Conservation (phyloP, 495 filamentous ascomycete species). For the Cairneyella variabilis region DNA sequence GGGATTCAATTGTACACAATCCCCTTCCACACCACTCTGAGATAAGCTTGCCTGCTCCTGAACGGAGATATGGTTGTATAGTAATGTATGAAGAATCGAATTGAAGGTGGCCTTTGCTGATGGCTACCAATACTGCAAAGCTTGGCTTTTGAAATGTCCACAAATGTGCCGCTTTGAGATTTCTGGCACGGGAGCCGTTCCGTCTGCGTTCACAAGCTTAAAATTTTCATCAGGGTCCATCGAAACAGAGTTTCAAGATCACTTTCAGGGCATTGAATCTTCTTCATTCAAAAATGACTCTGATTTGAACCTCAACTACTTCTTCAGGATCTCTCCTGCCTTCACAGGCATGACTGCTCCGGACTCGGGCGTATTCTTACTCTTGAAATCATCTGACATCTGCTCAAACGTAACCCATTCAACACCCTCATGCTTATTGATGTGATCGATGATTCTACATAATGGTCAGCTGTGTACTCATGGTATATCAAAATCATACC, state of each 20-base stretch:
- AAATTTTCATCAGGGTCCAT: no score
- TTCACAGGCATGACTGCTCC: slow-evolving; percentile 67
- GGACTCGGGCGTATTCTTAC: slow-evolving; percentile 59
- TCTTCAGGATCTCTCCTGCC: slow-evolving; percentile 51
- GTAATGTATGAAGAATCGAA: slow-evolving; percentile 20
- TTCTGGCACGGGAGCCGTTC: no score
- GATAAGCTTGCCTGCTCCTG: background rate
- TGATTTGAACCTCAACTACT: no score
- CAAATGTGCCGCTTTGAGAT: no score
- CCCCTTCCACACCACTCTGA: slow-evolving; percentile 19
- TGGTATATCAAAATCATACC: slow-evolving; percentile 19
- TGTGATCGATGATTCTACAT: slow-evolving; percentile 57
- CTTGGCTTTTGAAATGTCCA: no score
- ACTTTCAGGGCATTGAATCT: no score
- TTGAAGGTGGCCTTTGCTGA: background rate
- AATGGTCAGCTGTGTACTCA: slow-evolving; percentile 25
- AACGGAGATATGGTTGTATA: slow-evolving; percentile 14
- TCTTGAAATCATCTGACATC: slow-evolving; percentile 66
- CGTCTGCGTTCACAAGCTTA: no score
- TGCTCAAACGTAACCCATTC: slow-evolving; percentile 70
- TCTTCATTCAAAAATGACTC: no score
- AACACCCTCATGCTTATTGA: slow-evolving; percentile 69
- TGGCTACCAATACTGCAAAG: no score
- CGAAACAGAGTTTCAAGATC: no score
- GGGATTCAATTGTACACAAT: background rate